Percentiles rank a stretch among this genome's conserved stretches.
phyloP scores from a whole-genome alignment of 768 basidiomycete species.

The Termitomyces sp. region DNA sequence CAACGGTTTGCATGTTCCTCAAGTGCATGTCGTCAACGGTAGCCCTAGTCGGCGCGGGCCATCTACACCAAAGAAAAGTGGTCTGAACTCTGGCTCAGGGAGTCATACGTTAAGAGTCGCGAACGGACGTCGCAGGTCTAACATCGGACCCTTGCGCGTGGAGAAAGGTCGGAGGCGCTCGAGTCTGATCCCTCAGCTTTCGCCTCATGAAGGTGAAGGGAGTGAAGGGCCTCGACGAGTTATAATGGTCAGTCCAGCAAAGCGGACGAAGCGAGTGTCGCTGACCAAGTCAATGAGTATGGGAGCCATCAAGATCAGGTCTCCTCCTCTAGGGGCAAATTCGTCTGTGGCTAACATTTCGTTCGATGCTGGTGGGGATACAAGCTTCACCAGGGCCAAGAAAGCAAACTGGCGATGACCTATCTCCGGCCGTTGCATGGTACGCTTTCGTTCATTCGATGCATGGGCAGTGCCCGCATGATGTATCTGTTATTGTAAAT shows the following conservation, averaged over 20 bases:
- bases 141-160: slow-evolving; percentile 66
- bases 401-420: slow-evolving; percentile 57
- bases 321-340: slow-evolving; percentile 15
- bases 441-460: slow-evolving; percentile 1
- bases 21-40: slow-evolving; percentile 24
- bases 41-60: slow-evolving; percentile 50
- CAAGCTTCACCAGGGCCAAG: slow-evolving; percentile 37
- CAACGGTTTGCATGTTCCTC: slow-evolving; percentile 29
- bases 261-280: slow-evolving; percentile 54
- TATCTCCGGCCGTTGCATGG: slow-evolving; percentile 5
- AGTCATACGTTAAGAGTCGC: slow-evolving; percentile 12
- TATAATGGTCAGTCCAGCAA: slow-evolving; percentile 48
- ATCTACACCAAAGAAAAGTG: slow-evolving; percentile 32
- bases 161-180: slow-evolving; percentile 74
- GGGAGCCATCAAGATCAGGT: slow-evolving; percentile 23
- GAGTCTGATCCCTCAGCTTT: slow-evolving; percentile 72
- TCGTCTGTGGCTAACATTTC: slow-evolving; percentile 25
- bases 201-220: slow-evolving; percentile 35
- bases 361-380: slow-evolving; percentile 39
- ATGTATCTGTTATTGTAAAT: slow-evolving; percentile 12
- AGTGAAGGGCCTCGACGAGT: slow-evolving; percentile 27
- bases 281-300: slow-evolving; percentile 35
- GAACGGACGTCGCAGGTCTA: slow-evolving; percentile 59
- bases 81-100: slow-evolving; percentile 6
- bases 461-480: slow-evolving; percentile 10